Evolutionary conservation across 2,329 filamentous ascomycete species (phyloP), one percentile per base, ranked within the genome.

Genomic region (Metarhizium humberi): DNA sequence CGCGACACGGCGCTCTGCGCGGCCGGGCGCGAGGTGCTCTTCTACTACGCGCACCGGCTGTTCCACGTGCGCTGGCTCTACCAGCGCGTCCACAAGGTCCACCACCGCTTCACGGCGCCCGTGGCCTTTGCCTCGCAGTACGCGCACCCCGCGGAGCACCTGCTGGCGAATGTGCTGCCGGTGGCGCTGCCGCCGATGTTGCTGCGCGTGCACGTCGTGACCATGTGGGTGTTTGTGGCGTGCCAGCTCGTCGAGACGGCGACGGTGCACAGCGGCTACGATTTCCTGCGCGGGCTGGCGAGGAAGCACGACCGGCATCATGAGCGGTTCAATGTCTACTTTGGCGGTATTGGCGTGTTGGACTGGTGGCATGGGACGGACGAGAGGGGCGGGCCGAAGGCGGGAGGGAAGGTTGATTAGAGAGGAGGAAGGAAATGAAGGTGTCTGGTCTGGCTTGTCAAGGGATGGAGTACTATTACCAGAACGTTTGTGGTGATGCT

Each of bases 191-290:
- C 78, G 8, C 74, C 77, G 3, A 58, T 75, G 57, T 50, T 79
- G 1, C 60, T 81, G 14, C 57, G 66, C 3, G 66, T 73, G 2
- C 79, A 83, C 57, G 66, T 82, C 4, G 45, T 82, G n/a, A 79
- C 78, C 0, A 71, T 78, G 61, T 80, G 77, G 76, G 58, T 64
- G 1, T 82, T 79, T 57, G 58, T 80, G 47, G 73, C 69, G 0
- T 71, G 68, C 14, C 75, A 77, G 65, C 68, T 82, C 5, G 56
- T 77, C 2, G 76, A 81, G 64, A 81, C 80, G 48, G 69, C 72
- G 3, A 77, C 75, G 0, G 79, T 81, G 54, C 79, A 83, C 63
- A 80, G 77, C 57, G 81, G 80, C 6, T 82, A 79, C 62, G 78
- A 82, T 52, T 81, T 81, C 59, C 72, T 80, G 16, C 62, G 55